Percentiles rank a stretch among this genome's conserved stretches.
Evolutionary conservation across 768 basidiomycete species (phyloP).

Genomic region (Suillus weaverae): DNA sequence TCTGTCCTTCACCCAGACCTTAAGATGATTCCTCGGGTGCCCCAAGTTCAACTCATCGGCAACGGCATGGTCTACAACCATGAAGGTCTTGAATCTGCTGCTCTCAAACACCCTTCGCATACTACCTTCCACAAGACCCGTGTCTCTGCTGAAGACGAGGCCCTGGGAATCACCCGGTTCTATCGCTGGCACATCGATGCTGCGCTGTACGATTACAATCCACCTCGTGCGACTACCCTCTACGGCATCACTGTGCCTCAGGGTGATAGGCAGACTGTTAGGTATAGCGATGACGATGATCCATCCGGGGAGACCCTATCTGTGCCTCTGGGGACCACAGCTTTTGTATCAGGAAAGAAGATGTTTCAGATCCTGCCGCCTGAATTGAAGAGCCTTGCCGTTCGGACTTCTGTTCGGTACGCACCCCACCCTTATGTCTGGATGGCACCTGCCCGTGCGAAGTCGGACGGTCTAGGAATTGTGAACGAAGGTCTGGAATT

Average conservation of each 20-base stretch:
- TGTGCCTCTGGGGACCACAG: slow-evolving; percentile 86
- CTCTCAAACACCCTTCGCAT: slow-evolving; percentile 85
- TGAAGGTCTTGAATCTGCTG: slow-evolving; percentile 75
- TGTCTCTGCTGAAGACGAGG: slow-evolving; percentile 73
- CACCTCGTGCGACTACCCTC: slow-evolving; percentile 83
- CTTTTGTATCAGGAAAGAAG: slow-evolving; percentile 75
- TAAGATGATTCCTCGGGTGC: slow-evolving; percentile 86
- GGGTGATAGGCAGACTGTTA: slow-evolving; percentile 60
- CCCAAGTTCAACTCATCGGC: slow-evolving; percentile 91
- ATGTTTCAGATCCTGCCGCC: slow-evolving; percentile 81
- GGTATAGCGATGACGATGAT: slow-evolving; percentile 64
- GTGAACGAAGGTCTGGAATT: slow-evolving; percentile 77
- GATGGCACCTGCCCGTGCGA: slow-evolving; percentile 78
- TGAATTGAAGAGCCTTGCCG: slow-evolving; percentile 76
- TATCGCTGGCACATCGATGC: slow-evolving; percentile 95
- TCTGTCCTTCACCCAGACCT: slow-evolving; percentile 88
- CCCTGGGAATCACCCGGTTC: slow-evolving; percentile 78
- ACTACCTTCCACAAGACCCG: slow-evolving; percentile 83
- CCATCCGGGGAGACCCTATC: slow-evolving; percentile 80
- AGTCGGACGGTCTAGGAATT: slow-evolving; percentile 81
- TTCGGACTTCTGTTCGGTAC: slow-evolving; percentile 73
- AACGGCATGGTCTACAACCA: slow-evolving; percentile 81
- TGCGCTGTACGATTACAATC: slow-evolving; percentile 72
- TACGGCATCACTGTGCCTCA: slow-evolving; percentile 75
- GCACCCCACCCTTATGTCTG: slow-evolving; percentile 88